A percentile compares a stretch with the other conserved stretches of the same genome.
phyloP scores from a whole-genome alignment of 176 grass and related monocot species.

The Otatea glauca region DNA sequence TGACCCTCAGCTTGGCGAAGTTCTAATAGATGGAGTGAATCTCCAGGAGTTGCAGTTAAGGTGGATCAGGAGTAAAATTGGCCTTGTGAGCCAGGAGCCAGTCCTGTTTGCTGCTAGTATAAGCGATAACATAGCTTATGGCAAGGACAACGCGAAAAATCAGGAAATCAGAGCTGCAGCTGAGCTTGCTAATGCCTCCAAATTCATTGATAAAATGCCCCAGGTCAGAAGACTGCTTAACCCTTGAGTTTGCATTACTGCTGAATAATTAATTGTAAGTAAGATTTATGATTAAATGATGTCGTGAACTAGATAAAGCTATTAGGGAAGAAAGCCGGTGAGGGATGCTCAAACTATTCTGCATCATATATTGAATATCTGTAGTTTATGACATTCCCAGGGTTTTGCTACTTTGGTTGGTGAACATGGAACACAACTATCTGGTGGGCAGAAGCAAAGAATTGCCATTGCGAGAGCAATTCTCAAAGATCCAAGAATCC shows the following conservation, averaged over 20 bases:
- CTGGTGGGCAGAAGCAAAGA: slow-evolving; percentile 86
- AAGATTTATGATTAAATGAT: not conserved
- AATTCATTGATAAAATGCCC: slow-evolving; percentile 92
- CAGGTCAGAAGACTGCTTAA: slow-evolving; percentile 49
- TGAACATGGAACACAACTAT: slow-evolving; percentile 81
- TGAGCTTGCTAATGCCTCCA: slow-evolving; percentile 81
- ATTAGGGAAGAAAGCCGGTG: not conserved
- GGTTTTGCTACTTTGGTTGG: slow-evolving; percentile 74
- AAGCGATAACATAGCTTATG: slow-evolving; percentile 84
- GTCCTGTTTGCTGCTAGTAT: slow-evolving; percentile 76
- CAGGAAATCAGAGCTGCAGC: slow-evolving; percentile 68
- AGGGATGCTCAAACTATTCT: not conserved
- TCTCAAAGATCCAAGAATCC: slow-evolving; percentile 82
- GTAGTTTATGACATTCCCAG: slow-evolving; percentile 45
- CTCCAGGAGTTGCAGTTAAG: slow-evolving; percentile 70
- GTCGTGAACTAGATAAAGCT: not conserved
- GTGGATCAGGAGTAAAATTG: slow-evolving; percentile 89
- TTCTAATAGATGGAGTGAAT: slow-evolving; percentile 76
- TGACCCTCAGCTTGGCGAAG: slow-evolving; percentile 70
- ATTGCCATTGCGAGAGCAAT: slow-evolving; percentile 86
- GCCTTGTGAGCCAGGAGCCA: slow-evolving; percentile 83
- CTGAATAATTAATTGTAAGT: not conserved
- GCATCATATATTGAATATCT: slow-evolving; percentile 10
- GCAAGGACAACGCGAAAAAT: slow-evolving; percentile 60
- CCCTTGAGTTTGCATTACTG: not conserved